Evolutionary conservation across 1,284 basidiomycete genomes (phyloP).

Genomic region (Ustilago lituana): DNA sequence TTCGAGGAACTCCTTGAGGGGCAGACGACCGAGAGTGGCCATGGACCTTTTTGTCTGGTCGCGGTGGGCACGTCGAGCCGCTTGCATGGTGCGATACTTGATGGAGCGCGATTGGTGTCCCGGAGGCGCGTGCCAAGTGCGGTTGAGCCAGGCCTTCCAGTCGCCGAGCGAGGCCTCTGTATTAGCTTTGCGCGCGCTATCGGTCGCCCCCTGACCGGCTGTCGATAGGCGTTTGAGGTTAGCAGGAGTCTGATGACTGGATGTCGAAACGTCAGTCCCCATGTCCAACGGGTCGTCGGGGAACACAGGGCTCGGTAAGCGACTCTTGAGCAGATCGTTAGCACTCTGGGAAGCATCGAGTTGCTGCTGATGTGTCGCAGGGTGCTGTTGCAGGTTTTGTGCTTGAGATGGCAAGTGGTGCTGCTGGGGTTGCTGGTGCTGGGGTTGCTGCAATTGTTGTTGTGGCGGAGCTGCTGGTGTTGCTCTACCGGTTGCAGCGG

Average conservation of each 20-base stretch:
- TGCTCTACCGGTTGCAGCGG: constrained; percentile 19
- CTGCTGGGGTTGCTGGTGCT: constrained; percentile 18
- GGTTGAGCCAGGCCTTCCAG: constrained; percentile 49
- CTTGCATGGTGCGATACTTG: constrained; percentile 50
- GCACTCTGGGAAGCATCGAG: constrained; percentile 7
- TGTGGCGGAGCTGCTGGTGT: constrained; percentile 23
- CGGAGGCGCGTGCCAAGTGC: constrained; percentile 36
- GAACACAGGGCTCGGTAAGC: constrained; percentile 46
- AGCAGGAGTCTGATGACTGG: constrained; percentile 29
- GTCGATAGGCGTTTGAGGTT: constrained; percentile 35
- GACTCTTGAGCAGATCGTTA: constrained; percentile 34
- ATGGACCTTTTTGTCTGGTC: constrained; percentile 50
- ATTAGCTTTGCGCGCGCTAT: constrained; percentile 28
- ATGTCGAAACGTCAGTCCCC: constrained; percentile 19
- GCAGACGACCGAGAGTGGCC: constrained; percentile 52
- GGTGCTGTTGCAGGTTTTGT: constrained; percentile 15
- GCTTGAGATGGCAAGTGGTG: constrained; percentile 19
- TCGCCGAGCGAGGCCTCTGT: constrained; percentile 40
- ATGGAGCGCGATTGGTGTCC: constrained; percentile 34
- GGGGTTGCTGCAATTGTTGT: constrained; percentile 4
- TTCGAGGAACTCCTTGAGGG: constrained; percentile 54
- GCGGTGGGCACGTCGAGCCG: constrained; percentile 39
- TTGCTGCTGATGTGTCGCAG: constrained; percentile 19
- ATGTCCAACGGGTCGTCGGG: constrained; percentile 44
- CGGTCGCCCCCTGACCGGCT: constrained; percentile 11